Evolutionary conservation across 805 yeast species (phyloP).

Genomic region (Candida multigemmis): DNA sequence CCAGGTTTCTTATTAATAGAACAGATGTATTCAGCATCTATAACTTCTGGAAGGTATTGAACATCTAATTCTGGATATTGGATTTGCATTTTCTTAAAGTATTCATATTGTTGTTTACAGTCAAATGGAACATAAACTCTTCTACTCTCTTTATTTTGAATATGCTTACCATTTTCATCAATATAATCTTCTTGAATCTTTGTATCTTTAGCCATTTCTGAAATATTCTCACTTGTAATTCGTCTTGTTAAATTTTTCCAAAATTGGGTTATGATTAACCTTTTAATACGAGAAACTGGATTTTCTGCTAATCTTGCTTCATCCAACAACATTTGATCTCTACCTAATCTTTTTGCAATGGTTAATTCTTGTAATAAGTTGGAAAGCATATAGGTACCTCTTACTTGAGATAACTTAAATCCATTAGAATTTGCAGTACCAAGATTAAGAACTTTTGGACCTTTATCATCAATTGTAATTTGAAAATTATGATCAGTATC

Average conservation of each 20-base stretch:
- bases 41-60: conserved; percentile 62
- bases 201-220: conserved; percentile 67
- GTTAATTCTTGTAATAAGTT: conserved; percentile 84
- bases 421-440: conserved; percentile 82
- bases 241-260: conserved; percentile 75
- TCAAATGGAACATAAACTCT: conserved; percentile 70
- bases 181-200: conserved; percentile 50
- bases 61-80: conserved; percentile 60
- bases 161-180: conserved; percentile 20
- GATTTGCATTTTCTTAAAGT: conserved; percentile 45
- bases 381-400: conserved; percentile 87
- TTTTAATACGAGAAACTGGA: conserved; percentile 68
- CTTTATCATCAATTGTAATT: conserved; percentile 31
- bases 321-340: conserved; percentile 70
- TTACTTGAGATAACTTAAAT: conserved; percentile 56
- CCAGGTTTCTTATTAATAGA: conserved; percentile 82
- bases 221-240: conserved; percentile 52
- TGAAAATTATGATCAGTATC: conserved; percentile 83
- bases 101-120: conserved; percentile 65
- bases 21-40: conserved; percentile 70
- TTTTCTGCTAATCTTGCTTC: conserved; percentile 80
- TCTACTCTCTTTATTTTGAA: conserved; percentile 46
- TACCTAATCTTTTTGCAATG: conserved; percentile 72
- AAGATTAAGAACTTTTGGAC: conserved; percentile 19
- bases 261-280: conserved; percentile 68